A percentile compares a stretch with the other conserved stretches of the same genome.
Evolutionary conservation across 768 basidiomycete genomes (phyloP).

Genomic region (Lactifluus volemus): DNA sequence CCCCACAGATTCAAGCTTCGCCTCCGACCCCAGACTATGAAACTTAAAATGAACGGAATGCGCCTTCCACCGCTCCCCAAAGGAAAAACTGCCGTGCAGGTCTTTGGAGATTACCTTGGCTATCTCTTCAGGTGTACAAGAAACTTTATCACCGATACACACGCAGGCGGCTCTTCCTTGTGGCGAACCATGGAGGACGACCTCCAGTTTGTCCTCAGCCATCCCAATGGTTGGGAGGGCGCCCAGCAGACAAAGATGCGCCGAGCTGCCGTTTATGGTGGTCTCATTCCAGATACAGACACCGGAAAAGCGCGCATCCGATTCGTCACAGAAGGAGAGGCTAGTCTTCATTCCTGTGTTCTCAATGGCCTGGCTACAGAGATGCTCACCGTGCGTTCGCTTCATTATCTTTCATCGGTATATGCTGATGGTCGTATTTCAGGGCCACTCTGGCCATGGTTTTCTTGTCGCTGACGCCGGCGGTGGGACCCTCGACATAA

Average conservation of each 20-base stretch:
- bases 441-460: conserved; percentile 69
- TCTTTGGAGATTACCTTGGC: conserved; percentile 71
- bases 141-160: conserved; percentile 72
- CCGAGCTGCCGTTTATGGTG: conserved; percentile 59
- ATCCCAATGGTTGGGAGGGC: conserved; percentile 79
- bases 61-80: conserved; percentile 58
- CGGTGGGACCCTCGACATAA: conserved; percentile 75
- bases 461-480: conserved; percentile 78
- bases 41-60: conserved; percentile 79
- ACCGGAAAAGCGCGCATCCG: conserved; percentile 64
- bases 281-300: conserved; percentile 66
- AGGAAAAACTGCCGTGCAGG: conserved; percentile 60
- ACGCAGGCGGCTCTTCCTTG: conserved; percentile 60
- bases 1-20: conserved; percentile 65
- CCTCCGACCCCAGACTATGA: conserved; percentile 68
- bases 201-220: conserved; percentile 67
- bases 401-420: neutral
- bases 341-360: conserved; percentile 74
- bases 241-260: conserved; percentile 75
- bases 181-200: conserved; percentile 65
- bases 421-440: neutral
- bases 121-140: conserved; percentile 70
- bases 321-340: conserved; percentile 80
- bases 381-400: conserved; percentile 53
- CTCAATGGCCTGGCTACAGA: conserved; percentile 70